A percentile compares a stretch with the other conserved stretches of the same genome.
Evolutionary conservation across 129 eudicot genomes (phyloP).

Genomic region (Glebionis coronaria): DNA sequence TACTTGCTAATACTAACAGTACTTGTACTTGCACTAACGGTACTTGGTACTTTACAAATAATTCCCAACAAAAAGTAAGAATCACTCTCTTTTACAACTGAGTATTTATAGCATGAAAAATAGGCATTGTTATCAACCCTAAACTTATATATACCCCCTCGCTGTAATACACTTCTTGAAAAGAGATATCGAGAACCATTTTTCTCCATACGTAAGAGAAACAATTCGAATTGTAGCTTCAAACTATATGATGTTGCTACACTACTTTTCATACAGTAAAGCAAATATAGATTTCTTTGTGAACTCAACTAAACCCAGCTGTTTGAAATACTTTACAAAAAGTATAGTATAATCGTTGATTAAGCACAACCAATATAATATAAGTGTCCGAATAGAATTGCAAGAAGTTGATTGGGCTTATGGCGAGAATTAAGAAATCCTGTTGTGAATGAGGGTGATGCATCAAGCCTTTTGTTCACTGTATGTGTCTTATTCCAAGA

Average conservation of each 20-base stretch:
- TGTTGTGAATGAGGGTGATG: no score
- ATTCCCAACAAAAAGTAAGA: no score
- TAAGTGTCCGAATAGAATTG: no score
- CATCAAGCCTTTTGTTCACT: no score
- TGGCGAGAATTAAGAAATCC: no score
- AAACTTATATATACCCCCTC: background rate
- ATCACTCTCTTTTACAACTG: constrained; percentile 7
- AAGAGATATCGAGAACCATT: background rate
- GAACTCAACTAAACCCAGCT: background rate
- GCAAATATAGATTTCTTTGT: background rate
- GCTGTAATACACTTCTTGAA: background rate
- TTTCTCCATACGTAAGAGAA: background rate
- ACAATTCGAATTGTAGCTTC: background rate
- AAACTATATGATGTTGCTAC: background rate
- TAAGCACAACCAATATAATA: no score
- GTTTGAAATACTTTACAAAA: background rate
- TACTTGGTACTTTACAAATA: no score
- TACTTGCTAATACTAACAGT: no score
- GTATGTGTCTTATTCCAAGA: no score
- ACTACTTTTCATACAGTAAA: background rate
- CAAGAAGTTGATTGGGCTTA: no score
- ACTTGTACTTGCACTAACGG: no score
- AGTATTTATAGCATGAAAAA: background rate
- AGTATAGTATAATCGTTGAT: background rate
- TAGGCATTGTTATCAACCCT: background rate